phyloP scores from a whole-genome alignment of 2,329 filamentous ascomycete genomes.

The Pestalotiopsis fici region DNA sequence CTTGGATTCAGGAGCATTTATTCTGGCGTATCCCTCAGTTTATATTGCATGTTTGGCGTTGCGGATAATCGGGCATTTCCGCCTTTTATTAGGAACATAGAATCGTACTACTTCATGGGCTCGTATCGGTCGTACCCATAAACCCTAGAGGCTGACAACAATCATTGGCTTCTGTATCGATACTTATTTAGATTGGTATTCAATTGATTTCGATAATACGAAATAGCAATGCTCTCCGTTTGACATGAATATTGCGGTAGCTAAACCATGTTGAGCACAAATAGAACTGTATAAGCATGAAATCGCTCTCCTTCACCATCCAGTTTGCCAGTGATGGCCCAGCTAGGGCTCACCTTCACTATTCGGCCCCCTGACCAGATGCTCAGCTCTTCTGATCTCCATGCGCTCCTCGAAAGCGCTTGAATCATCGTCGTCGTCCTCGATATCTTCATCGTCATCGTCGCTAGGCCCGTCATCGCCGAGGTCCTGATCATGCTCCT shows the following conservation, averaged over 20 bases:
- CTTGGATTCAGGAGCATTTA: too few relatives aligned
- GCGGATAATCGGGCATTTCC: not conserved
- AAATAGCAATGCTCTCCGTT: not conserved
- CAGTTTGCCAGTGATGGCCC: not conserved
- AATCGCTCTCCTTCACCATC: not conserved
- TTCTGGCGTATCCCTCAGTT: too few relatives aligned
- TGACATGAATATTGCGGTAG: not conserved
- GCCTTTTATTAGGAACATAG: not conserved
- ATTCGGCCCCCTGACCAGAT: slow-evolving; percentile 13
- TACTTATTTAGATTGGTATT: too few relatives aligned
- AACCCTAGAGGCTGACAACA: too few relatives aligned
- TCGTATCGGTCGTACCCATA: too few relatives aligned
- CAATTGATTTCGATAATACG: not conserved
- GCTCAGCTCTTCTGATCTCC: slow-evolving; percentile 20
- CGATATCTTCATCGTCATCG: slow-evolving; percentile 28
- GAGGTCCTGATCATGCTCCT: slow-evolving; percentile 32
- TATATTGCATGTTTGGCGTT: not conserved
- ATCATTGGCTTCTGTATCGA: too few relatives aligned
- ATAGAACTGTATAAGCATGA: not conserved
- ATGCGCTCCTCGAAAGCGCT: slow-evolving; percentile 26
- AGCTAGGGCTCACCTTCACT: not conserved
- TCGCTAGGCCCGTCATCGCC: slow-evolving; percentile 34
- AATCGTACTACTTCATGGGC: not conserved
- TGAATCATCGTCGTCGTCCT: slow-evolving; percentile 29
- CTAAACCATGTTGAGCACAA: not conserved